These are phyloP conservation scores for Butyriboletus loyo DNA, from an alignment of 768 basidiomycete genomes.

Conservation along the genomic window DNA sequence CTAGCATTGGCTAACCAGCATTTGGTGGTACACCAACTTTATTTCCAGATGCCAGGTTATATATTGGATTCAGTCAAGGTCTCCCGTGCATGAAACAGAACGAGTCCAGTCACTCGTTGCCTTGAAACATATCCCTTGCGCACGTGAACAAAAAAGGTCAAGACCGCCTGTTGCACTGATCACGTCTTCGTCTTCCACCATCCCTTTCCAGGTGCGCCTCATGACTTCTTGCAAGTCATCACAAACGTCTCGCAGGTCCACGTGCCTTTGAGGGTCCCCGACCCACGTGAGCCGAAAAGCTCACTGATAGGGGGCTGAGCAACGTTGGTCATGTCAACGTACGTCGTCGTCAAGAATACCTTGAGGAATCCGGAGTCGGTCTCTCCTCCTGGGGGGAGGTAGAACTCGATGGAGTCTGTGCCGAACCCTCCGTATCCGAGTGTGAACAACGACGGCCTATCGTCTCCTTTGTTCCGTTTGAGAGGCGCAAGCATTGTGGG, in stretches of 20 bases:
- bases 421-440: conserved; percentile 22
- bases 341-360: conserved; percentile 17
- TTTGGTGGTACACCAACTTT: background rate
- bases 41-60: background rate
- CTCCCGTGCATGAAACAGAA: background rate
- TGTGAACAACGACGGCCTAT: conserved; percentile 14
- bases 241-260: conserved; percentile 22
- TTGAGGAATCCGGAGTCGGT: conserved; percentile 22
- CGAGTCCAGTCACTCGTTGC: background rate
- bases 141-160: background rate
- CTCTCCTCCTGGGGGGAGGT: background rate
- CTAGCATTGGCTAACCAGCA: background rate
- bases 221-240: conserved; percentile 12
- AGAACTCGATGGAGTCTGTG: conserved; percentile 17
- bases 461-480: background rate
- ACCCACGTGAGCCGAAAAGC: background rate
- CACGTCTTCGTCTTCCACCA: background rate
- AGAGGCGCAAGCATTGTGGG: conserved; percentile 9
- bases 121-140: background rate
- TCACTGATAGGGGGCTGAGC: conserved; percentile 7
- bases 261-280: background rate
- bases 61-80: background rate
- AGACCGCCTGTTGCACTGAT: background rate
- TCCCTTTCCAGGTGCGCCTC: background rate
- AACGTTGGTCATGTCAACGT: conserved; percentile 18